phyloP scores from a whole-genome alignment of 169 alveolate species.

The Eimeria acervulina region DNA sequence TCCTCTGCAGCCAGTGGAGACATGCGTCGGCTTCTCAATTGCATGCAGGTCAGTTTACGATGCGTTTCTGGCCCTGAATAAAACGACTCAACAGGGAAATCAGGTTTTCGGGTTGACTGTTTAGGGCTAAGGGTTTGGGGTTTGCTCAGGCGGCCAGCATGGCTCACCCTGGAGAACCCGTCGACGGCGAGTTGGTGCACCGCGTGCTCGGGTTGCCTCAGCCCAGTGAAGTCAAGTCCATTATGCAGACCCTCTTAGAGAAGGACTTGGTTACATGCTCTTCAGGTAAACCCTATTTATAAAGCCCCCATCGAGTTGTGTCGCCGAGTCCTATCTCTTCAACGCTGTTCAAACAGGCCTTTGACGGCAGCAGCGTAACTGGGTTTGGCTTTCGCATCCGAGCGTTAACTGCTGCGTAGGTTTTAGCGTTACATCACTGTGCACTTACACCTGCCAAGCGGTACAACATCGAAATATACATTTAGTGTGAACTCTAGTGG shows the following conservation, averaged over 20 bases:
- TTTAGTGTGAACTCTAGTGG: not conserved
- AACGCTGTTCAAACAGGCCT: not conserved
- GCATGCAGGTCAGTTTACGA: constrained; percentile 92
- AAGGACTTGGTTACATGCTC: constrained; percentile 41
- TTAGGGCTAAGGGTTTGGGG: not conserved
- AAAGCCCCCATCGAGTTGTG: not conserved
- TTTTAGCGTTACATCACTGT: not conserved
- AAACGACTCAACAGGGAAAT: not conserved
- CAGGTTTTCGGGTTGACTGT: not conserved
- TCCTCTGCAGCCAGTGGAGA: constrained; percentile 97
- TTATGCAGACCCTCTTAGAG: constrained; percentile 58
- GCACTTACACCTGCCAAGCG: not conserved
- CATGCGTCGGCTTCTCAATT: constrained; percentile 98
- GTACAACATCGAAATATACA: not conserved
- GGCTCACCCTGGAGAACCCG: constrained; percentile 75
- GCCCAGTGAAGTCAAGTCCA: constrained; percentile 69
- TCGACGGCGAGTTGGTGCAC: constrained; percentile 76
- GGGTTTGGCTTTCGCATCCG: too few species aligned
- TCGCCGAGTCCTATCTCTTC: not conserved
- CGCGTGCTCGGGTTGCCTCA: constrained; percentile 79
- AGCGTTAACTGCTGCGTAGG: not conserved
- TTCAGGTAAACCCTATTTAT: not conserved
- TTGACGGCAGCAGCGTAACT: not conserved
- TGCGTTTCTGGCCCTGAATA: not conserved
- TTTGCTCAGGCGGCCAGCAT: constrained; percentile 69